phyloP scores from a whole-genome alignment of 306 rosid species.

The Prunus mongolica region DNA sequence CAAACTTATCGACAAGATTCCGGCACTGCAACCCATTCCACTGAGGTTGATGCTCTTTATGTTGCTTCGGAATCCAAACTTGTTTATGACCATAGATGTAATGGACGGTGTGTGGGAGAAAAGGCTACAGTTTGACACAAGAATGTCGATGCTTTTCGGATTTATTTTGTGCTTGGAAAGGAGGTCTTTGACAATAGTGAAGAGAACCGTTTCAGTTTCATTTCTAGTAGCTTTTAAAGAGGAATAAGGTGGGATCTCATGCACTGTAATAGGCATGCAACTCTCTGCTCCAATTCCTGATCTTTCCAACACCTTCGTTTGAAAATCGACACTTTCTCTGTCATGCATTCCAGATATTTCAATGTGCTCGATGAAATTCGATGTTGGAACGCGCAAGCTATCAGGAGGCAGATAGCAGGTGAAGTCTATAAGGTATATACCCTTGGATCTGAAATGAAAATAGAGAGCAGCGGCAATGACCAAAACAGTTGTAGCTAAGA shows the following conservation, averaged over 20 bases:
- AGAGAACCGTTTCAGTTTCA: constrained; percentile 56
- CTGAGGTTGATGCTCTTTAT: constrained; percentile 49
- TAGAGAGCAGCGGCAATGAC: constrained; percentile 23
- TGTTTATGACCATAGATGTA: constrained; percentile 56
- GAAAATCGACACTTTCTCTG: constrained; percentile 36
- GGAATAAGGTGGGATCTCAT: constrained; percentile 35
- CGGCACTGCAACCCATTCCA: constrained; percentile 86
- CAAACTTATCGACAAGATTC: constrained; percentile 50
- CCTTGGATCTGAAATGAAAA: constrained; percentile 23
- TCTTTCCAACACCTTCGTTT: constrained; percentile 41
- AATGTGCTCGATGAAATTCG: constrained; percentile 42
- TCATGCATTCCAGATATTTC: neutral
- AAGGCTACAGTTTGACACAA: constrained; percentile 69
- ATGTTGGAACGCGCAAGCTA: constrained; percentile 29
- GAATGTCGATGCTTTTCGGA: constrained; percentile 59
- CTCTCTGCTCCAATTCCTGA: constrained; percentile 63
- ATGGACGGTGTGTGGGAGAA: constrained; percentile 72
- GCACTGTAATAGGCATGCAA: constrained; percentile 52
- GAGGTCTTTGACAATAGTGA: constrained; percentile 42
- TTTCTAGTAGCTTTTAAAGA: constrained; percentile 15
- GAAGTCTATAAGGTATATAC: constrained; percentile 59
- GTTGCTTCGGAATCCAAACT: constrained; percentile 58
- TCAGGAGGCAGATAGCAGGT: constrained; percentile 53
- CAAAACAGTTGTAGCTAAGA: constrained; percentile 28
- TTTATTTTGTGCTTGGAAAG: constrained; percentile 45